A percentile compares a stretch with the other conserved stretches of the same genome.
Conservation (phyloP, 2,329 filamentous ascomycete species). For the Hypoxylon sp. region DNA sequence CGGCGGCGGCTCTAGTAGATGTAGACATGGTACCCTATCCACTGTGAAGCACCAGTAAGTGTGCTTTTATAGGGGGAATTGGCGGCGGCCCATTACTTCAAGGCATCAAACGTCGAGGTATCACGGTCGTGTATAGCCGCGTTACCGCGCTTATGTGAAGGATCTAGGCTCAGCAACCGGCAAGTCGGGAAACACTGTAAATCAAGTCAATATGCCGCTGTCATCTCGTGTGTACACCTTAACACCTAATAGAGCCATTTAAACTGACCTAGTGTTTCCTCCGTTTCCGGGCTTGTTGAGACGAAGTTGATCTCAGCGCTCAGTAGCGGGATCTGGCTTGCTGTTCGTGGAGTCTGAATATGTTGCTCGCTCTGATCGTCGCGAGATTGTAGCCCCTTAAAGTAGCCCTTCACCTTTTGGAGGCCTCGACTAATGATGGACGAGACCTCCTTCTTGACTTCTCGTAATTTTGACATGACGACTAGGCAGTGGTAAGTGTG, state of each 20-base stretch:
- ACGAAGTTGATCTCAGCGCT: not conserved
- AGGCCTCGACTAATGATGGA: no score
- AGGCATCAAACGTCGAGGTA: not conserved
- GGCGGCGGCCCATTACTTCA: not conserved
- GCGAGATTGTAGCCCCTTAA: constrained; percentile 1
- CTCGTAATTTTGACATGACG: not conserved
- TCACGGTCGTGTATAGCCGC: not conserved
- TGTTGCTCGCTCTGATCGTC: not conserved
- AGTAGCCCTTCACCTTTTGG: constrained; percentile 3
- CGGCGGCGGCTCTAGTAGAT: not conserved
- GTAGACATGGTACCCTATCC: not conserved
- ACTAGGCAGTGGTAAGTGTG: not conserved
- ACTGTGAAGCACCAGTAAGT: not conserved
- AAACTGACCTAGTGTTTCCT: not conserved
- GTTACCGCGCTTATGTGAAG: not conserved
- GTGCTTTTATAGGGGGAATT: not conserved
- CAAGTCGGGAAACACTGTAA: not conserved
- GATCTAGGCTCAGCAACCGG: not conserved
- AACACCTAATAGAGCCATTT: not conserved
- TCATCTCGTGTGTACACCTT: not conserved
- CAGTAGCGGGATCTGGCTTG: not conserved
- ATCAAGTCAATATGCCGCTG: not conserved
- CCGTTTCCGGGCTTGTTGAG: not conserved
- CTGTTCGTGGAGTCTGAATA: not conserved
- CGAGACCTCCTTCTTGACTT: not conserved